phyloP scores from a whole-genome alignment of 2,329 filamentous ascomycete genomes.

The Alternaria arbusti region DNA sequence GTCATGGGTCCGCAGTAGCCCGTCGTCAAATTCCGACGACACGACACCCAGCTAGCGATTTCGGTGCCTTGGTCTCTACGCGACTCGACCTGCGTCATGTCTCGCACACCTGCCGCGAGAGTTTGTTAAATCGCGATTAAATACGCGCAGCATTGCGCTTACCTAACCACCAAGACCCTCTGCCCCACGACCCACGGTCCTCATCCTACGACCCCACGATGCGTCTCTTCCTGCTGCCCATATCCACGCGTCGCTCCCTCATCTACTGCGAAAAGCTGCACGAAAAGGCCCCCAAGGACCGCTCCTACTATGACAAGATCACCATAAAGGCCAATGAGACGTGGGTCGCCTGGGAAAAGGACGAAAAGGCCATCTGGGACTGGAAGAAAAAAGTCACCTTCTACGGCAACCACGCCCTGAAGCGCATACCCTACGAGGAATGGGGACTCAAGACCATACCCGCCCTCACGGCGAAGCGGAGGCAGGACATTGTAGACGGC shows the following conservation, averaged over 20 bases:
- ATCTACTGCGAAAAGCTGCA: slow-evolving; percentile 86
- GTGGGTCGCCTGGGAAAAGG: slow-evolving; percentile 88
- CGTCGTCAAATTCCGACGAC: not conserved
- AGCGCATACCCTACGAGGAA: slow-evolving; percentile 93
- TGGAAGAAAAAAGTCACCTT: slow-evolving; percentile 89
- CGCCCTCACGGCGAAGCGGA: slow-evolving; percentile 72
- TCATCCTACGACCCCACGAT: slow-evolving; percentile 56
- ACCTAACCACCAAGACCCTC: slow-evolving; percentile 7
- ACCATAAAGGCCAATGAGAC: slow-evolving; percentile 74
- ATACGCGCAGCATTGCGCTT: slow-evolving; percentile 23
- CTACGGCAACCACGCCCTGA: slow-evolving; percentile 85
- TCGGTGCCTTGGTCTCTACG: slow-evolving; percentile 9
- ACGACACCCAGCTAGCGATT: not conserved
- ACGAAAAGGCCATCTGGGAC: slow-evolving; percentile 64
- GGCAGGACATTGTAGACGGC: slow-evolving; percentile 67
- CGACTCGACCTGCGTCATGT: slow-evolving; percentile 25
- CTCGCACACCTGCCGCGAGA: not conserved
- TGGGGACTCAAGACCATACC: slow-evolving; percentile 97
- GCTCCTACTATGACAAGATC: slow-evolving; percentile 71
- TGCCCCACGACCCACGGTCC: not conserved
- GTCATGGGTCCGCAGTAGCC: slow-evolving; percentile 3
- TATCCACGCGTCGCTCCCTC: slow-evolving; percentile 88
- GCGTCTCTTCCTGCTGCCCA: slow-evolving; percentile 92
- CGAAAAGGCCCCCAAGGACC: slow-evolving; percentile 53
- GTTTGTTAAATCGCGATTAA: not conserved